Base-by-base conservation (phyloP, 164 flowering plant species). In the Macadamia integrifolia region DNA sequence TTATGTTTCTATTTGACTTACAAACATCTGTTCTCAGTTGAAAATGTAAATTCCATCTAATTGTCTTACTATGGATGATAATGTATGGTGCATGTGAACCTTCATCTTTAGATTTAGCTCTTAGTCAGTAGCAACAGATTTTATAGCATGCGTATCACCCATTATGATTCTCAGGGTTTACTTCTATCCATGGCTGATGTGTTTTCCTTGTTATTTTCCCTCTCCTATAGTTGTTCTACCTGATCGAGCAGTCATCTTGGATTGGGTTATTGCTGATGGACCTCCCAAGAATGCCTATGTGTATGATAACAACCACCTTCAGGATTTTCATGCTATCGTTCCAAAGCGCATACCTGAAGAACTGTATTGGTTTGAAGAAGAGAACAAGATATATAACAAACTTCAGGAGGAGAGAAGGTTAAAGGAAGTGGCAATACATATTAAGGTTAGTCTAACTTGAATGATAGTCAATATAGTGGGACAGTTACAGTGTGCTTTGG, bases 251-350 rank as follows among this genome's bases (percentile, higher is more conserved):
- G 68, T 85, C 71, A 85, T 91, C 62, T 69, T 95, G 85, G 91
- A 95, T 77, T 95, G 99, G 98, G 99, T 95, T 71, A 85, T 95
- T 80, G 94, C 99, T 74, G 88, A 95, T 82, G 98, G 99, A 61
- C 92, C 94, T 42, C 98, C 97, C 50, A 72, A 77, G 71, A 74
- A 68, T 53, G 97, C 99, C 13, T 71, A 31, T 58, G 49, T 84
- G 59, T 95, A 89, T 79, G 99, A 95, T 78, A 95, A 95, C 81
- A 95, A 95, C 70, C 53, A 80, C 10, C 60, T 14, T 32, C 87
- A 88, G 69, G 99, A 95, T 83, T 95, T 91, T 77, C 99, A 95
- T 82, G 85, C 93, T 58, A 72, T 83, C 78, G 90, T 92, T 61
- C 90, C 88, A 18, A 74, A 72, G 58, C 23, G 76, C 62, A 69